Evolutionary conservation across 305 asterid species (phyloP).

Genomic region (Fraxinus nigra): DNA sequence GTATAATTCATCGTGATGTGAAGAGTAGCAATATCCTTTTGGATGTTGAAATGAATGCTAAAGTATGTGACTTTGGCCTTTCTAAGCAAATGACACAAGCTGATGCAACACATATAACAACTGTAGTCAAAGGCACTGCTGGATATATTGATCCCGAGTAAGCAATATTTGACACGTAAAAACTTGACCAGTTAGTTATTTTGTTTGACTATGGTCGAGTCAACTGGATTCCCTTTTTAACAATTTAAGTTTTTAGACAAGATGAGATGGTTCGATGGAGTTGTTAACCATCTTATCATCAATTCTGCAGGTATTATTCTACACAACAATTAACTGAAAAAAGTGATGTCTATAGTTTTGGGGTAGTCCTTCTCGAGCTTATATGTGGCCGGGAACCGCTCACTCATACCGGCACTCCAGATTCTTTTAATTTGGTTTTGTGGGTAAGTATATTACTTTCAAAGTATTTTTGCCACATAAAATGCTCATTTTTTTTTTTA

Average conservation of each 20-base stretch:
- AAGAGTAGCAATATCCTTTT: slow-evolving; percentile 90
- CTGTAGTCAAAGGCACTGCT: slow-evolving; percentile 88
- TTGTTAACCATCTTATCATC: slow-evolving; percentile 5
- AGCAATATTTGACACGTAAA: background rate
- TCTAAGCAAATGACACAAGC: slow-evolving; percentile 76
- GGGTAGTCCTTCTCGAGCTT: slow-evolving; percentile 91
- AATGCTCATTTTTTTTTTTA: background rate
- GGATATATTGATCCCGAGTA: slow-evolving; percentile 99
- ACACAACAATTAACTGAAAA: slow-evolving; percentile 87
- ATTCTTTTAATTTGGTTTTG: slow-evolving; percentile 81
- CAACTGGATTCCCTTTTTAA: background rate
- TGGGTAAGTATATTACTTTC: slow-evolving; percentile 53
- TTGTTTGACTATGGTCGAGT: background rate
- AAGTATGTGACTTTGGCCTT: slow-evolving; percentile 89
- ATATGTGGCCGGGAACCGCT: slow-evolving; percentile 93
- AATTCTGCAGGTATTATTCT: slow-evolving; percentile 65
- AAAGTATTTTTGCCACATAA: background rate
- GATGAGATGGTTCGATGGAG: background rate
- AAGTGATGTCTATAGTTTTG: slow-evolving; percentile 88
- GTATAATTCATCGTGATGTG: slow-evolving; percentile 86
- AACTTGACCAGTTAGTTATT: background rate
- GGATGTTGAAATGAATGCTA: slow-evolving; percentile 85
- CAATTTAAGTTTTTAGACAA: background rate
- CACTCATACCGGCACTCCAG: slow-evolving; percentile 82
- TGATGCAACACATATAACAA: slow-evolving; percentile 84